Conservation (phyloP, 2,329 filamentous ascomycete genomes). For the Clonostachys byssicola region DNA sequence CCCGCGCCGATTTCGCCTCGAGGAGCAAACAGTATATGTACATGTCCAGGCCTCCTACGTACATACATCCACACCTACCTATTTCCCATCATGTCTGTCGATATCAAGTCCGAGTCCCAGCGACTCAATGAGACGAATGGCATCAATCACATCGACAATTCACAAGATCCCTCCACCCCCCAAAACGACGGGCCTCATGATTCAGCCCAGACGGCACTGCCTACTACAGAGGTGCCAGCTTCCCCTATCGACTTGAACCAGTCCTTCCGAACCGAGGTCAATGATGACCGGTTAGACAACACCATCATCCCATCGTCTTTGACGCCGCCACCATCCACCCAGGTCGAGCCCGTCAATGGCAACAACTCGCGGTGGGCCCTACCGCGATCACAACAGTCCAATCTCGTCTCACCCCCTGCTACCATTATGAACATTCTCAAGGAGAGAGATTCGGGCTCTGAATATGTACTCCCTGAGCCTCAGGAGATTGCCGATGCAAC, state of each 20-base stretch:
- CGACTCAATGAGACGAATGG: constrained; percentile 20
- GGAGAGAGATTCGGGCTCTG: constrained; percentile 21
- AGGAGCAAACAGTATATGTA: too few relatives aligned
- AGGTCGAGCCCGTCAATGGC: constrained; percentile 28
- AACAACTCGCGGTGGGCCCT: constrained; percentile 14
- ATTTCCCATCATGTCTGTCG: constrained; percentile 23
- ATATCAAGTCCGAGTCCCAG: constrained; percentile 23
- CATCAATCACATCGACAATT: constrained; percentile 24
- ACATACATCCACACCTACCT: too few relatives aligned
- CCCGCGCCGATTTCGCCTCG: too few relatives aligned
- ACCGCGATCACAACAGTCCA: constrained; percentile 39
- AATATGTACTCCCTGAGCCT: constrained; percentile 41
- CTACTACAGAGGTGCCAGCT: constrained; percentile 50
- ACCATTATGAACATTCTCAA: constrained; percentile 33
- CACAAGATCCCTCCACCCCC: constrained; percentile 23
- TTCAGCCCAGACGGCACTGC: constrained; percentile 49
- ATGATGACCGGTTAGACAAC: constrained; percentile 37
- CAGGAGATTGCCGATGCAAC: constrained; percentile 48
- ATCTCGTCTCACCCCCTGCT: constrained; percentile 49
- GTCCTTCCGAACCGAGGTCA: constrained; percentile 46
- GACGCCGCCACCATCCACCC: constrained; percentile 54
- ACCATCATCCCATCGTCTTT: constrained; percentile 52
- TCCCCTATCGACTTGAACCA: constrained; percentile 45
- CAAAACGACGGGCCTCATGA: constrained; percentile 18
- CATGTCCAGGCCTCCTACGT: too few relatives aligned